Evolutionary conservation across 805 yeast species (phyloP), one percentile per base, ranked within the genome.

Genomic region (Myxozyma neotropica): DNA sequence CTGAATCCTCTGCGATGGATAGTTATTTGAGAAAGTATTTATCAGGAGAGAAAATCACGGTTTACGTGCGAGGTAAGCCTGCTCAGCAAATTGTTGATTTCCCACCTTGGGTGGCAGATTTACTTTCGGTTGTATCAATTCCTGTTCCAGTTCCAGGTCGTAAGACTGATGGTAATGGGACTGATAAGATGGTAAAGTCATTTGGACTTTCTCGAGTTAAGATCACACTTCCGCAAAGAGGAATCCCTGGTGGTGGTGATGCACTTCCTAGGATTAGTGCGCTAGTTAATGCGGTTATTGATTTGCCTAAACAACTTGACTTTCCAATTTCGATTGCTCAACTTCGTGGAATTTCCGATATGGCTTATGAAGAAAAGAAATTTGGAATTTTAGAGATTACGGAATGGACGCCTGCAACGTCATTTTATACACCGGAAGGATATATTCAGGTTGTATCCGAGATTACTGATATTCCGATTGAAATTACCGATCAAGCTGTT

Each of bases 201-300:
- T 63, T 27, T 35, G 65, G 65, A 1, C 33, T 61, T 21, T 45
- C 64, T 8, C 59, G 60, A 13, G 65, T 61, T 15, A 61, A 61
- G 55, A 24, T 61, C 15, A 44, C 63, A n/a, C 38, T 60, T 44
- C 64, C 64, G 10, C 46, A 52, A 31, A 51, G 61, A 5, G 48
- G 49, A 17, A 36, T 53, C 8, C 57, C 57, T 4, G 54, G 50
- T 23, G 48, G 53, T 8, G 58, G 43, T 15, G 51, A 39, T 31
- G 43, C 53, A 13, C 27, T 44, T 26, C 67, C 67, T 19, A 57
- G 54, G 4, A 40, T 63, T 13, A 52, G 60, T 7, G 66, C 68
- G 13, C 55, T 65, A n/a, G 69, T 63, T 6, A 51, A 56, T 29
- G 69, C 69, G 4, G 63, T 66, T 10, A 57, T 65, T 39, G 63